Percentiles rank a stretch among this genome's conserved stretches.
Evolutionary conservation across 345 rosid species (phyloP).

Genomic region (Conringia planisiliqua): DNA sequence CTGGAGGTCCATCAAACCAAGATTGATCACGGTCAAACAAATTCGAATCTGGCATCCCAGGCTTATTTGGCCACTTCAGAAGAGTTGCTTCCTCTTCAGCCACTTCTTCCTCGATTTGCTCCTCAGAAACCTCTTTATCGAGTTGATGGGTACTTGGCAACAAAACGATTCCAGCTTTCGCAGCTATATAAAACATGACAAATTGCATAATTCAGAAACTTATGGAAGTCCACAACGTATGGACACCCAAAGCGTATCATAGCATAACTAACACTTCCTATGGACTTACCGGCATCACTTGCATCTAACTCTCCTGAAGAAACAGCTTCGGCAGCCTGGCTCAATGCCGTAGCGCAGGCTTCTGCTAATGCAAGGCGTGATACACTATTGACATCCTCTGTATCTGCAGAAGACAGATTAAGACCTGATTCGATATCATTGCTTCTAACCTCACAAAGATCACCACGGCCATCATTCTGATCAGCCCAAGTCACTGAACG

Average conservation of each 20-base stretch:
- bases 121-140: constrained; percentile 28
- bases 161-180: constrained; percentile 66
- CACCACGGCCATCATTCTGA: constrained; percentile 42
- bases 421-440: constrained; percentile 25
- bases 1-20: constrained; percentile 82
- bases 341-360: constrained; percentile 72
- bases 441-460: constrained; percentile 55
- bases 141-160: constrained; percentile 47
- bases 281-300: constrained; percentile 52
- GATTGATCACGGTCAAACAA: constrained; percentile 73
- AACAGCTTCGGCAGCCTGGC: constrained; percentile 74
- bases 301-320: constrained; percentile 54
- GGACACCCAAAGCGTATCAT: neutral
- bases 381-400: constrained; percentile 32
- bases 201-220: neutral
- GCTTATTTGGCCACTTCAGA: constrained; percentile 65
- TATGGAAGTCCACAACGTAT: constrained; percentile 2
- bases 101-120: constrained; percentile 15
- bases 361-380: constrained; percentile 64
- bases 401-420: constrained; percentile 14
- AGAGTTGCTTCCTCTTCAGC: constrained; percentile 43
- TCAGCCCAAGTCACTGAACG: constrained; percentile 92
- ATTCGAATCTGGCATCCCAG: constrained; percentile 52
- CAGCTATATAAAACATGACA: constrained; percentile 41
- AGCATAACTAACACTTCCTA: neutral